These are phyloP conservation scores for Colletotrichum paranaense DNA, from an alignment of 2,329 filamentous ascomycete genomes.

Conservation along the genomic window DNA sequence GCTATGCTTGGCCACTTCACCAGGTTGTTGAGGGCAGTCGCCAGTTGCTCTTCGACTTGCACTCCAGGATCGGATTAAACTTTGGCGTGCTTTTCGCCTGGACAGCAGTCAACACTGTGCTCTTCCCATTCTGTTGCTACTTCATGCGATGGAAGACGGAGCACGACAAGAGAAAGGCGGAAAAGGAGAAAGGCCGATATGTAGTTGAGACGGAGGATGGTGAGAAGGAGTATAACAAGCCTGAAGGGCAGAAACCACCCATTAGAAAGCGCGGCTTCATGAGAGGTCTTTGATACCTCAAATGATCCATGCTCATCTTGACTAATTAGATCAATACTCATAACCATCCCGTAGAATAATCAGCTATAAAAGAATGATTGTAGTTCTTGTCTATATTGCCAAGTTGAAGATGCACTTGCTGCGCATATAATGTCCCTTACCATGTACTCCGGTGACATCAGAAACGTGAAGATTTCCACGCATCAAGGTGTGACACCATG, in stretches of 20 bases:
- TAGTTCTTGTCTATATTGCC: too few species aligned
- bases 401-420: too few species aligned
- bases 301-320: too few species aligned
- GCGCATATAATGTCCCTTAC: too few species aligned
- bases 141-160: conserved; percentile 55
- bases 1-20: conserved; percentile 73
- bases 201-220: conserved; percentile 39
- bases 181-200: conserved; percentile 42
- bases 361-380: too few species aligned
- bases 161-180: conserved; percentile 40
- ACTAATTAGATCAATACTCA: too few species aligned
- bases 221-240: conserved; percentile 43
- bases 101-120: conserved; percentile 60
- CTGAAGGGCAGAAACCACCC: conserved; percentile 42
- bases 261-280: conserved; percentile 46
- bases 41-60: conserved; percentile 70
- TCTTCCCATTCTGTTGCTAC: conserved; percentile 63
- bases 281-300: conserved; percentile 40
- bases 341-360: neutral
- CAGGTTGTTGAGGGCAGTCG: conserved; percentile 69
- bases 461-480: too few species aligned
- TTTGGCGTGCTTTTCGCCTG: conserved; percentile 71
- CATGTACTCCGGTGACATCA: too few species aligned
- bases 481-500: too few species aligned
- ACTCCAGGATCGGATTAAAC: conserved; percentile 68